Conservation (phyloP, 2,329 filamentous ascomycete genomes). For the Botrytis elliptica region DNA sequence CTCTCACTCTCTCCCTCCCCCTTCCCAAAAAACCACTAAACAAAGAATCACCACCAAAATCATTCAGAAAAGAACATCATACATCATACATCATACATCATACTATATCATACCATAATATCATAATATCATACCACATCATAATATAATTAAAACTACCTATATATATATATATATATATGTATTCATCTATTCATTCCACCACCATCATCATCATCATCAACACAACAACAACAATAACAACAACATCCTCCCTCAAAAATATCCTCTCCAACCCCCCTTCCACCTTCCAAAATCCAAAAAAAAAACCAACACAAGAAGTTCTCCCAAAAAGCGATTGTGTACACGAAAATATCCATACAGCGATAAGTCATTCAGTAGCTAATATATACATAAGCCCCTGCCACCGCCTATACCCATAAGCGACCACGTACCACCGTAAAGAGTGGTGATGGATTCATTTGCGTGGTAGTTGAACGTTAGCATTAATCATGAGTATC, state of each 20-base stretch:
- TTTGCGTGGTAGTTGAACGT: background rate
- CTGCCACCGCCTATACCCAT: background rate
- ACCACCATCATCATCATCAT: background rate
- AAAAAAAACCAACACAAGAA: background rate
- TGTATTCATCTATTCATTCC: background rate
- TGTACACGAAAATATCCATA: background rate
- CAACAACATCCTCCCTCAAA: background rate
- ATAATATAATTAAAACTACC: background rate
- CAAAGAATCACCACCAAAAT: background rate
- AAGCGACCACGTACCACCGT: background rate
- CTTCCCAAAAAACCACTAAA: background rate
- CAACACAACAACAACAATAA: no score
- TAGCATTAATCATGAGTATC: conserved; percentile 8
- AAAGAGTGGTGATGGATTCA: background rate
- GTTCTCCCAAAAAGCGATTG: background rate
- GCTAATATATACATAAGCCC: background rate
- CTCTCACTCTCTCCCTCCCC: no score
- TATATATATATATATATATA: background rate
- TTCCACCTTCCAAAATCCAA: background rate
- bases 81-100: no score
- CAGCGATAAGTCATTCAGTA: background rate
- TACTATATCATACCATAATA: no score
- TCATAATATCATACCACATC: background rate
- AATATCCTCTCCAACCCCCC: background rate
- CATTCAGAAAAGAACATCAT: background rate